Evolutionary conservation across 2,329 filamentous ascomycete genomes (phyloP), one percentile per base, ranked within the genome.

Genomic region (Aspergillus sp.): DNA sequence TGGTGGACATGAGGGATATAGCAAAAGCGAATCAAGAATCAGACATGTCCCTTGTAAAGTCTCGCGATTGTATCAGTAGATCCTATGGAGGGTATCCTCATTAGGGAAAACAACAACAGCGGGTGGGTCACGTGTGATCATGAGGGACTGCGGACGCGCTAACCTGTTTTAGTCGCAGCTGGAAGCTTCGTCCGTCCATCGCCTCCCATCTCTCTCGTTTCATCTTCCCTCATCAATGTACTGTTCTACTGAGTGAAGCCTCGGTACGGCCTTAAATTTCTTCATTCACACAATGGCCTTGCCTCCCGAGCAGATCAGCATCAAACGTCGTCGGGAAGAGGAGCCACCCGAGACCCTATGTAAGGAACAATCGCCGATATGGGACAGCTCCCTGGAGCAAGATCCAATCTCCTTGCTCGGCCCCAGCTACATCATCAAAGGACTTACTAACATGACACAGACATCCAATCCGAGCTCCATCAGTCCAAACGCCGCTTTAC

Each of bases 281-380:
- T 10, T 19, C 11, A 31, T 23, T 4, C 20, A 19, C 43, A 50
- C 19, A 5, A 80, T 80, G 76, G 52, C 76, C 23, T 61, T 76
- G 36, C 75, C 77, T 42, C 78, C 78, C 38, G 77, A 80, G 49
- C 73, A 77, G 38, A 78, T 81, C 47, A 76, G 74, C 20, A 76
- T 84, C 64, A 84, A 84, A 69, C 76, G 81, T 51, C 79, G 81
- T 58, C 77, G 81, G 50, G 76, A 78, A 50, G 81, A 84, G 49
- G 78, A 80, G 45, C 79, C 81, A 3, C 76, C 82, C n/a, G 80
- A 83, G 55, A 75, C 76, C 19, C 69, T 82, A 46, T 78, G 77
- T 80, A 76, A 52, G 68, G n/a, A n/a, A n/a, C n/a, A n/a, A n/a
- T n/a, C n/a, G n/a, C n/a, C n/a, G n/a, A n/a, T n/a, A n/a, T n/a